Evolutionary conservation across 2,329 filamentous ascomycete species (phyloP), one percentile per base, ranked within the genome.

Genomic region (Ophiostoma tasmaniense): DNA sequence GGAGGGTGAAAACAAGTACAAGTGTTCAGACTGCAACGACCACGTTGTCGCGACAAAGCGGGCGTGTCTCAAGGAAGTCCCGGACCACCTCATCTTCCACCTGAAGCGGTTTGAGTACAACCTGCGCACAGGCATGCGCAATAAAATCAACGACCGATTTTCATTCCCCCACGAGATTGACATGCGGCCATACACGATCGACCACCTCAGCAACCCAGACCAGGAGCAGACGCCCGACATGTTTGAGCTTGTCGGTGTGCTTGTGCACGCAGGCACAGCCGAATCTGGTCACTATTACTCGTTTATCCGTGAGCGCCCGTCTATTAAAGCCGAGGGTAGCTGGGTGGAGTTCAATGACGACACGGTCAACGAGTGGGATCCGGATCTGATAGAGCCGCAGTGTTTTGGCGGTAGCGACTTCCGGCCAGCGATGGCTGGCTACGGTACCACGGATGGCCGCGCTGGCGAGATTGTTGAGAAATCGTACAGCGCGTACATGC

Each of bases 1-100:
- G 90, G 92, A 97, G 82, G 95, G 96, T 25, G 93, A 97, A 75
- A 98, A 99, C 81, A 97, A 97, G 80, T 99, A 98, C 82, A 96
- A 96, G 73, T 99, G 95, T 79, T 93, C 93, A 37, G 90, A 87
- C 4, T 99, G 95, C 76, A 91, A 92, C 71, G 87, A 87, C 13
- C 90, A 95, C 74, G 95, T 99, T 20, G 90, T 97, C 78, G 95
- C 95, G 25, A 92, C 98, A 73, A 97, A 97, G 78, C 87, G 90
- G 74, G 91, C 93, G 14, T 98, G 94, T 74, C 81, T 98, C 69
- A 97, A 97, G 76, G 90, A 96, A 71, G 87, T 97, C 7, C 94
- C 95, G 0, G 90, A 99, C 78, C 93, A 97, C 75, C 81, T 99
- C 52, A 98, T 98, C 70, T 96, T 98, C 76, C 95, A 98, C 76